phyloP scores from a whole-genome alignment of 2,329 filamentous ascomycete species.

The Didymella keratinophila region DNA sequence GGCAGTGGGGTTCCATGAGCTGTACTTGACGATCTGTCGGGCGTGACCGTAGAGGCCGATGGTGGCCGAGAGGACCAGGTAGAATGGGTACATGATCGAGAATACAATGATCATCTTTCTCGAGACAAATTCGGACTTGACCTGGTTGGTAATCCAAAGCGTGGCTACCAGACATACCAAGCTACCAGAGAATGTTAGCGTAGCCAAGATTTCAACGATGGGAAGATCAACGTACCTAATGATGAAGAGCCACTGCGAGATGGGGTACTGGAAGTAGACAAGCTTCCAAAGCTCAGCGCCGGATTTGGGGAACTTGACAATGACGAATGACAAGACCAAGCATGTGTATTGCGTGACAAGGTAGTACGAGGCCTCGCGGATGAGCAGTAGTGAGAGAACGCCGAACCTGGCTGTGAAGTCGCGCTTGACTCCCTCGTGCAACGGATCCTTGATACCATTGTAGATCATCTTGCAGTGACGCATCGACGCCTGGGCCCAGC shows the following conservation, averaged over 20 bases:
- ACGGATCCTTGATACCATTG: constrained; percentile 49
- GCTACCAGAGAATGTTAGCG: constrained; percentile 38
- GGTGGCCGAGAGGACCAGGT: constrained; percentile 55
- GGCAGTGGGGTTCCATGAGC: constrained; percentile 59
- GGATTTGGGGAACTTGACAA: constrained; percentile 54
- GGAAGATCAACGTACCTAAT: constrained; percentile 49
- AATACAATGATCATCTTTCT: constrained; percentile 55
- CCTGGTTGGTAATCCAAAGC: constrained; percentile 56
- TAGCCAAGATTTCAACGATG: neutral
- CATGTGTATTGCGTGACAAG: constrained; percentile 60
- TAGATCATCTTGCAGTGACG: constrained; percentile 55
- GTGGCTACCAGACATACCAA: constrained; percentile 55
- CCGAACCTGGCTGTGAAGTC: constrained; percentile 53
- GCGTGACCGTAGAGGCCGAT: constrained; percentile 59
- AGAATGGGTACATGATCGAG: constrained; percentile 54
- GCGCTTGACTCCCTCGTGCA: constrained; percentile 42
- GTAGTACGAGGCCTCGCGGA: constrained; percentile 59
- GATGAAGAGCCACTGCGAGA: constrained; percentile 58
- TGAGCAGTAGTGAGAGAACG: constrained; percentile 55
- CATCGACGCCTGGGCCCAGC: constrained; percentile 59
- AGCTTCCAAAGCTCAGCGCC: constrained; percentile 50
- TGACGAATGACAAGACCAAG: constrained; percentile 56
- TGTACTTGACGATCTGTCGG: constrained; percentile 56
- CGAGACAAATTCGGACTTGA: constrained; percentile 57
- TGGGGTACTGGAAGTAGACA: constrained; percentile 59